Evolutionary conservation across 2,329 filamentous ascomycete species (phyloP).

Genomic region (Emydomyces testavorans): DNA sequence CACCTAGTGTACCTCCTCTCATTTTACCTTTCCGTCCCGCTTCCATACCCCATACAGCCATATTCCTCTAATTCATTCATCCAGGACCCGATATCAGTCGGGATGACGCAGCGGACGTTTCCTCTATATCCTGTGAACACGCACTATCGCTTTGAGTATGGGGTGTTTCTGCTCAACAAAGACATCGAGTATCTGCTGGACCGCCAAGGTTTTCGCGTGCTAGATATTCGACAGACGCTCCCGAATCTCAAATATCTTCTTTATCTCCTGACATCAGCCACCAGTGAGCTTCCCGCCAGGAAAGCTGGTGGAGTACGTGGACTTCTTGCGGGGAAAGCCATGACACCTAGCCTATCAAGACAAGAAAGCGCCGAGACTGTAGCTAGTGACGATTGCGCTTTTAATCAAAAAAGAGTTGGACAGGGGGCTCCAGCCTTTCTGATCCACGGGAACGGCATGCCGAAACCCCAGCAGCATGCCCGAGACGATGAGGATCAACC

Average conservation of each 20-base stretch:
- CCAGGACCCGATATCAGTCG: conserved; percentile 56
- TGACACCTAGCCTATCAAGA: conserved; percentile 29
- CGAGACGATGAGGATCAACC: conserved; percentile 5
- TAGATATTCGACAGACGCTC: conserved; percentile 84
- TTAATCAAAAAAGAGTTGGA: conserved; percentile 9
- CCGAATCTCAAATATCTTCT: conserved; percentile 89
- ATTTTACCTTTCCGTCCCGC: conserved; percentile 64
- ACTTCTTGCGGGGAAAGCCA: conserved; percentile 27
- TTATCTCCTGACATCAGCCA: conserved; percentile 77
- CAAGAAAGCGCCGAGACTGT: conserved; percentile 33
- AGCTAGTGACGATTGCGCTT: conserved; percentile 8
- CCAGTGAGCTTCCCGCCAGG: conserved; percentile 46
- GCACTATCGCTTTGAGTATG: conserved; percentile 89
- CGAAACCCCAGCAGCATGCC: not conserved
- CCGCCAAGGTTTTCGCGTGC: conserved; percentile 54
- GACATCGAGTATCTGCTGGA: conserved; percentile 64
- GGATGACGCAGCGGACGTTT: conserved; percentile 54
- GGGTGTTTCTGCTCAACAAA: conserved; percentile 92
- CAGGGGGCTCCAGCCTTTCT: conserved; percentile 4
- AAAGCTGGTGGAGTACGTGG: conserved; percentile 44
- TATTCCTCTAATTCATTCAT: conserved; percentile 65
- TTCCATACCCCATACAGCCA: conserved; percentile 68
- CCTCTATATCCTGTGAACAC: conserved; percentile 55
- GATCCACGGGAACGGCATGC: conserved; percentile 5
- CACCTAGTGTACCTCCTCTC: conserved; percentile 65